Conservation (phyloP, 2,329 filamentous ascomycete genomes). For the Xylariaceae sp. region DNA sequence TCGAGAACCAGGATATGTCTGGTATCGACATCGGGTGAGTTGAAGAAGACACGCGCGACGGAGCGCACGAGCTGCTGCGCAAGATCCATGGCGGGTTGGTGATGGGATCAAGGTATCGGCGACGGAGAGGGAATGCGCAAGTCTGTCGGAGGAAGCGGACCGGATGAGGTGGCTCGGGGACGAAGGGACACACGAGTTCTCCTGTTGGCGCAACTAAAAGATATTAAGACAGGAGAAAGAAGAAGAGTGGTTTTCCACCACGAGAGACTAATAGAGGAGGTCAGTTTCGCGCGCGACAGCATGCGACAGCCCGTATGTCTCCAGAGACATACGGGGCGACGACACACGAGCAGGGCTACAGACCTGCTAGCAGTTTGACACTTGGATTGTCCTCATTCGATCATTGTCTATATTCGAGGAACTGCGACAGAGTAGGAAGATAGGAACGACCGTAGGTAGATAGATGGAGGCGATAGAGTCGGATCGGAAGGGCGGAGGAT, state of each 20-base stretch:
- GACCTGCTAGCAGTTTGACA: conserved; percentile 2
- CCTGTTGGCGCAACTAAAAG: not conserved
- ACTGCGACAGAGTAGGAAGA: not conserved
- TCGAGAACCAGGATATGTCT: conserved; percentile 73
- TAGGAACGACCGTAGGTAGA: no score
- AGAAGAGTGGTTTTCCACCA: not conserved
- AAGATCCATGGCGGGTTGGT: conserved; percentile 26
- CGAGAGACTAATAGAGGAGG: not conserved
- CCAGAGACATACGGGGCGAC: not conserved
- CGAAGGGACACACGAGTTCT: not conserved
- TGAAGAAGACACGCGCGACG: conserved; percentile 73
- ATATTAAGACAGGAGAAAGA: not conserved
- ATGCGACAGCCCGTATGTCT: conserved; percentile 1
- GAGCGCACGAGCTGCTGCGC: conserved; percentile 78
- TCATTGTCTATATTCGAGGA: not conserved
- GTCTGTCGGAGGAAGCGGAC: not conserved
- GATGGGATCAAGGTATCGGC: not conserved
- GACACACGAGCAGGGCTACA: not conserved
- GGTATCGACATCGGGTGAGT: conserved; percentile 55
- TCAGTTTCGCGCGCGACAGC: not conserved
- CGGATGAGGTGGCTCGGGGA: not conserved
- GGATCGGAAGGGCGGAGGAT: conserved; percentile 10
- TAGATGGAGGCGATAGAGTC: not conserved
- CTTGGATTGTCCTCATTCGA: not conserved
- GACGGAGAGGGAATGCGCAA: not conserved